phyloP scores from a whole-genome alignment of 2,329 filamentous ascomycete genomes.

The Fusarium euwallaceae region DNA sequence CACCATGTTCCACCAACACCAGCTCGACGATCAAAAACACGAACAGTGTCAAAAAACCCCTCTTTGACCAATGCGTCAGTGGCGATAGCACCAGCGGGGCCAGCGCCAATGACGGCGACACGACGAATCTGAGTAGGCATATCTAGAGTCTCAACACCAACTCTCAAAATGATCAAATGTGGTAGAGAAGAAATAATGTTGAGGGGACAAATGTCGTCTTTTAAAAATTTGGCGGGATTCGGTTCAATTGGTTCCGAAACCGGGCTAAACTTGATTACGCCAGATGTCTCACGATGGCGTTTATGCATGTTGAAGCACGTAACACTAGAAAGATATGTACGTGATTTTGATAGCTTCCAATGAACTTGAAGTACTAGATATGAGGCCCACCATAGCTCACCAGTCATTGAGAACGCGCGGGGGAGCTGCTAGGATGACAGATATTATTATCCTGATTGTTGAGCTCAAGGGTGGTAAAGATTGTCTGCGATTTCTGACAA shows the following conservation, averaged over 20 bases:
- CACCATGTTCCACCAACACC: constrained; percentile 27
- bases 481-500: not conserved
- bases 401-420: not conserved
- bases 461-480: not conserved
- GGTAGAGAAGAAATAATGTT: not conserved
- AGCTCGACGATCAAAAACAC: constrained; percentile 29
- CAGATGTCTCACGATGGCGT: constrained; percentile 4
- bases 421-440: not conserved
- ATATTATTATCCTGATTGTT: not conserved
- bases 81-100: constrained; percentile 31
- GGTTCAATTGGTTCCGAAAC: not conserved
- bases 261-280: not conserved
- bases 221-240: not conserved
- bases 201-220: constrained; percentile 2
- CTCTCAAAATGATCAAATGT: not conserved
- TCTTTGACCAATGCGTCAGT: constrained; percentile 35
- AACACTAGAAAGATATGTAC: not conserved
- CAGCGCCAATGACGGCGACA: constrained; percentile 32
- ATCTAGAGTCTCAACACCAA: not conserved
- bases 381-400: not conserved
- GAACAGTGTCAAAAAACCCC: constrained; percentile 22
- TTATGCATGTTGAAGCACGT: not conserved
- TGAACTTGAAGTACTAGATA: not conserved
- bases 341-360: not conserved
- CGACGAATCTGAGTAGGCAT: not conserved